Conservation (phyloP, 768 basidiomycete genomes). For the Russula compacta region DNA sequence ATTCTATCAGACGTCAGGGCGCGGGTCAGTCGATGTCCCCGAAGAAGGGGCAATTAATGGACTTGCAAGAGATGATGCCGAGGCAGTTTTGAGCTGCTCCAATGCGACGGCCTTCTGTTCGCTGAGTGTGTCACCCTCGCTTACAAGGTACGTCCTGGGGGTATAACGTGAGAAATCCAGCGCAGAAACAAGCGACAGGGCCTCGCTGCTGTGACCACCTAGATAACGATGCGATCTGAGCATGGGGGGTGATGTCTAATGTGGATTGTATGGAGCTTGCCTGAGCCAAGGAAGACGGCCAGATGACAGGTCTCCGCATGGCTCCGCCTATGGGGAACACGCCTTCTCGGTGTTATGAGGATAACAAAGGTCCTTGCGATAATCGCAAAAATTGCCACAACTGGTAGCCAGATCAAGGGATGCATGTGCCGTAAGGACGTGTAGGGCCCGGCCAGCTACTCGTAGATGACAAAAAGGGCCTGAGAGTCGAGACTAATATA, state of each 20-base stretch:
- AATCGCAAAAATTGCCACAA: not conserved
- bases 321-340: conserved; percentile 11
- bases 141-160: conserved; percentile 72
- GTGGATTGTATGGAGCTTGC: conserved; percentile 33
- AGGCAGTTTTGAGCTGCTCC: conserved; percentile 38
- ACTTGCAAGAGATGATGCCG: conserved; percentile 18
- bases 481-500: not conserved
- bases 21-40: not conserved
- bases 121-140: conserved; percentile 76
- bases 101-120: conserved; percentile 55
- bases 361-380: conserved; percentile 20
- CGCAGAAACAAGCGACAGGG: conserved; percentile 57
- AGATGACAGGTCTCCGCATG: conserved; percentile 35
- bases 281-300: conserved; percentile 91
- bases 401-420: not conserved
- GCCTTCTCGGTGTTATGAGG: conserved; percentile 20
- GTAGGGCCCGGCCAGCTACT: not conserved
- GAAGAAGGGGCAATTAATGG: not conserved
- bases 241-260: conserved; percentile 1
- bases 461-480: not conserved
- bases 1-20: not conserved
- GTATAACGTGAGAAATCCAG: conserved; percentile 70
- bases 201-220: conserved; percentile 96
- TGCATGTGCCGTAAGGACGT: not conserved
- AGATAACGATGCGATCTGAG: conserved; percentile 15